These are phyloP conservation scores for Cucurbita pepo DNA, from an alignment of 306 rosid genomes.

Conservation along the genomic window DNA sequence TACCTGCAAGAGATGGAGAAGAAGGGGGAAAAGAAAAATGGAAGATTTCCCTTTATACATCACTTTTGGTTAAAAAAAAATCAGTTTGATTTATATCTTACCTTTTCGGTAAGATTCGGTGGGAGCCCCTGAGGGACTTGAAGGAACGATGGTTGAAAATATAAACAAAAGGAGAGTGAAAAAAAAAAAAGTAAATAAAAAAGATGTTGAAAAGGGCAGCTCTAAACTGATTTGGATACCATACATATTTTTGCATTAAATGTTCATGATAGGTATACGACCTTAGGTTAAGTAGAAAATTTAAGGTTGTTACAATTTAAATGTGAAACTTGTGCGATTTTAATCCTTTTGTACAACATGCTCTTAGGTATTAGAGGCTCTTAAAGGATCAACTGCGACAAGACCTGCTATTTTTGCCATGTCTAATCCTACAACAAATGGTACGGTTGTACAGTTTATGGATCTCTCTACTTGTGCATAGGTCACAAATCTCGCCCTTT, in stretches of 20 bases:
- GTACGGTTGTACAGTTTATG: conserved; percentile 16
- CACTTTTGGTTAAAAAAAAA: too few relatives aligned
- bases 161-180: neutral
- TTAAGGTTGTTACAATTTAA: too few relatives aligned
- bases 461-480: neutral
- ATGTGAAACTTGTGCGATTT: neutral
- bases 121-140: neutral
- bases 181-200: neutral
- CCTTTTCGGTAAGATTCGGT: neutral
- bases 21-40: too few relatives aligned
- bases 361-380: conserved; percentile 75
- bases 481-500: neutral
- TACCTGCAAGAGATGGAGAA: too few relatives aligned
- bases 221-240: neutral
- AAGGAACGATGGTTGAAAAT: neutral
- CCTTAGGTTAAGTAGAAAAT: too few relatives aligned
- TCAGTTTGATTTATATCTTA: too few relatives aligned
- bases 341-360: neutral
- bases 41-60: too few relatives aligned
- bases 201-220: neutral
- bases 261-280: too few relatives aligned
- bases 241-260: neutral
- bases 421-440: conserved; percentile 97
- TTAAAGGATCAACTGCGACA: conserved; percentile 84
- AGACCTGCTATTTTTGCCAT: conserved; percentile 97